Evolutionary conservation across 148 eudicot genomes (phyloP), one percentile per base, ranked within the genome.

Genomic region (Rhododendron kiyosumense): DNA sequence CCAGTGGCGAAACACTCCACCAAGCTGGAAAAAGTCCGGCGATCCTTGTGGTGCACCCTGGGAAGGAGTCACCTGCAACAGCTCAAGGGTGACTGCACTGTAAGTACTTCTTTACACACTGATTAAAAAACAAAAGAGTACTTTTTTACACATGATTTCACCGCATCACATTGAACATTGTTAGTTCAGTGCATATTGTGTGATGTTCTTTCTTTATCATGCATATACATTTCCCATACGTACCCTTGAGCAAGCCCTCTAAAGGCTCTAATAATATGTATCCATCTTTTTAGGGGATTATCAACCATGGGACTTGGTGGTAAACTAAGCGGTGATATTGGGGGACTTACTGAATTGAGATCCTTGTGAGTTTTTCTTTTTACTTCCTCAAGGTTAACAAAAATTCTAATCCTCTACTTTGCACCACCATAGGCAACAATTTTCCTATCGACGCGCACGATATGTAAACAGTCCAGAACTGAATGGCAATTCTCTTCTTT

Each of bases 241-340:
- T 38, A 41, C 45, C 59, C 7, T 59, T 30, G 61, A 20, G 83
- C 34, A 65, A 24, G 74, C 57, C 57, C 5, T 52, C 57, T 52
- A 3, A 51, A 38, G 41, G 41, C 43, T 81, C 78, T 32, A 12
- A 84, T 77, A 14, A 18, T 82, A 22, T 61, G 14, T n/a, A 59
- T 83, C n/a, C 32, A 65, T 28, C 5, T 81, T 82, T 81, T 81
- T 93, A 96, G 99, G 91, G 91, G 92, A 52, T 85, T 96, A 89
- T 96, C 98, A 7, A 93, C 92, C 14, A 92, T 96, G 95, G 99
- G 97, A 84, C 93, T 96, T 18, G 46, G 83, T 86, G 99, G 99
- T 51, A 78, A 85, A 83, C 88, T 96, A 63, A 89, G 91, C 26
- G 95, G 98, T 78, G 99, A 96, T 86, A 94, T 96, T 87, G 99